Percentiles rank a stretch among this genome's conserved stretches.
Conservation (phyloP, 108 stramenopile genomes). For the Pseudonitzschia pungens region DNA sequence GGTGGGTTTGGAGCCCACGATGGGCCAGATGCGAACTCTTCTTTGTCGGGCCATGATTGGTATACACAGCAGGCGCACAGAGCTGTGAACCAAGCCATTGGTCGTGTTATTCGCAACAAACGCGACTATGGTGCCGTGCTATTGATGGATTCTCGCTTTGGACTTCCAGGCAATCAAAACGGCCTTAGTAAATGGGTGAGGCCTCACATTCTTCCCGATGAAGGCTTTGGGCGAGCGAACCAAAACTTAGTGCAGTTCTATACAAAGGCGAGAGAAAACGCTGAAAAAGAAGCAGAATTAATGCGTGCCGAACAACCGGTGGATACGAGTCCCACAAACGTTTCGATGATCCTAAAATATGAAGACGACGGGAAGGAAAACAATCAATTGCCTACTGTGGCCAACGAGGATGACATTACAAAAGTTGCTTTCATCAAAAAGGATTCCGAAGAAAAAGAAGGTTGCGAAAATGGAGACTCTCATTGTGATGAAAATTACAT, state of each 20-base stretch:
- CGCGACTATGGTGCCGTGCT: slow-evolving; percentile 96
- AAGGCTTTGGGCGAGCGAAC: slow-evolving; percentile 64
- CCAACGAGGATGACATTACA: slow-evolving; percentile 39
- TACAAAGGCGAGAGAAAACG: slow-evolving; percentile 58
- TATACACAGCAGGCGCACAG: slow-evolving; percentile 96
- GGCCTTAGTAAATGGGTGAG: slow-evolving; percentile 86
- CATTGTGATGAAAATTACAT: slow-evolving; percentile 38
- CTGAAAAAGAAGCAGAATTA: slow-evolving; percentile 29
- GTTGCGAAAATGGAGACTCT: background rate
- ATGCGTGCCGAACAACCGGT: background rate
- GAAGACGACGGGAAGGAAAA: slow-evolving; percentile 42
- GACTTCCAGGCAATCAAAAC: slow-evolving; percentile 61
- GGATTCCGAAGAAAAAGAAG: background rate
- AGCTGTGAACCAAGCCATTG: slow-evolving; percentile 98
- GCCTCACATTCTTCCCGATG: slow-evolving; percentile 70
- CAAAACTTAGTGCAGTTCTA: slow-evolving; percentile 63
- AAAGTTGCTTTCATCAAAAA: slow-evolving; percentile 59
- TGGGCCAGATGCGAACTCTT: slow-evolving; percentile 3
- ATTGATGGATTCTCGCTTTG: slow-evolving; percentile 92
- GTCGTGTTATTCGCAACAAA: slow-evolving; percentile 96
- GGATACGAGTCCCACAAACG: slow-evolving; percentile 18
- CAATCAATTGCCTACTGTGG: slow-evolving; percentile 12
- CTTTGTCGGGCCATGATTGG: slow-evolving; percentile 92
- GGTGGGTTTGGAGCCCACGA: slow-evolving; percentile 68
- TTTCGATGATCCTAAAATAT: slow-evolving; percentile 34